Evolutionary conservation across 352 stramenopile species (phyloP), one percentile per base, ranked within the genome.

Genomic region (Globisporangium cylindrosporum): DNA sequence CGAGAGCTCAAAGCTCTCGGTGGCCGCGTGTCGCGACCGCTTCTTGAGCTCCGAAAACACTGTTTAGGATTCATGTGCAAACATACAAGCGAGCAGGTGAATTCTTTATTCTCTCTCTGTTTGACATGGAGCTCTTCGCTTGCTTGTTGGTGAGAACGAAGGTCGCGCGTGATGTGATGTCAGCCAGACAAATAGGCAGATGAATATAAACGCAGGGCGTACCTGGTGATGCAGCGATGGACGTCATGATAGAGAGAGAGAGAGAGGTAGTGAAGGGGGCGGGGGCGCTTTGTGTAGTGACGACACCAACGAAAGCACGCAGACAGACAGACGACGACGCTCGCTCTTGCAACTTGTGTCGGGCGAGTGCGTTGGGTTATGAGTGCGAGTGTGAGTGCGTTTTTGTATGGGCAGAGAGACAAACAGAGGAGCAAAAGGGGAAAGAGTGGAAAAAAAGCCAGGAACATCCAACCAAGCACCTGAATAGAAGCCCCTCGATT

Each of bases 1-100:
- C 49, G 76, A 57, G 36, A 82, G 66, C 32, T 93, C 84, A 67
- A 82, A 90, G 41, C 77, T 70, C 14, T 92, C 86, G 59, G 71
- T 65, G 2, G 59, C 25, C 10, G 77, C 60, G 7, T 91, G 66
- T 0, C 86, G 86, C 68, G 82, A 86, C 32, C 86, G 86, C 74
- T 94, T 93, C 74, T 93, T 94, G 48, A 91, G 81, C 46, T 91
- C 77, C 9, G 81, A 71, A 68, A 81, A 91, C 20, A 67, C 62
- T 73, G 48, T 62, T 68, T 34, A 59, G 24, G 3, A 34, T 65
- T 53, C 18, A 62, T 46, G 14, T 2, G 3, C 15, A 59, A 6
- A 38, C 6, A 8, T 41, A 7, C 66, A 22, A 22, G 7, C 22
- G 3, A 2, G 83, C 73, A 78, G 58, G 32, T 34, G 55, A 34